phyloP scores from a whole-genome alignment of 2,329 filamentous ascomycete species.

The Mycosphaerella sp. region DNA sequence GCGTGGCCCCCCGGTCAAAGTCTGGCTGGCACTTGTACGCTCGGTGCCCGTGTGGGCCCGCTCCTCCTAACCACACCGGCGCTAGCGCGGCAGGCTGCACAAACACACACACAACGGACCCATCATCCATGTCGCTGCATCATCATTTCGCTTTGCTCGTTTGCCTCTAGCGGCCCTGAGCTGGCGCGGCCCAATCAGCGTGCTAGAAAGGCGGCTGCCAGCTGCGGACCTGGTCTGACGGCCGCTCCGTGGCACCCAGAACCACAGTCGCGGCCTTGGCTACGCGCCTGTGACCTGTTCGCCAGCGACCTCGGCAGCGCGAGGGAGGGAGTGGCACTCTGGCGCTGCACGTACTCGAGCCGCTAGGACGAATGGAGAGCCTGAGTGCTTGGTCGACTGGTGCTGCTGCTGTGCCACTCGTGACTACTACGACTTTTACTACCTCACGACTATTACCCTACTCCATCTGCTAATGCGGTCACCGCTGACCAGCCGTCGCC shows the following conservation, averaged over 20 bases:
- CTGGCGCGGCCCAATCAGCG: conserved; percentile 1
- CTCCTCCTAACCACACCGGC: background rate
- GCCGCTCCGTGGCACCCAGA: background rate
- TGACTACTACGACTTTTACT: too few relatives aligned
- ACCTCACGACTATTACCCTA: too few relatives aligned
- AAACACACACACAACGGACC: too few relatives aligned
- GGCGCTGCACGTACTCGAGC: background rate
- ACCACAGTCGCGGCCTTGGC: background rate
- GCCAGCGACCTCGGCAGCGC: background rate
- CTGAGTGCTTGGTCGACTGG: too few relatives aligned
- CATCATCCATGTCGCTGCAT: conserved; percentile 4
- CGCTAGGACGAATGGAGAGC: background rate
- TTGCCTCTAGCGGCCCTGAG: background rate
- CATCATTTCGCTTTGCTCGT: conserved; percentile 10
- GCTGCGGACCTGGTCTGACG: background rate
- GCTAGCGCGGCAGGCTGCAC: conserved; percentile 3
- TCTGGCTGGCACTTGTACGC: background rate
- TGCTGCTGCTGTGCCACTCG: too few relatives aligned
- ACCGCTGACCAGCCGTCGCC: too few relatives aligned
- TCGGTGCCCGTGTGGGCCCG: background rate
- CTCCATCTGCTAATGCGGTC: too few relatives aligned
- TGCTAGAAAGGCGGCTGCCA: background rate
- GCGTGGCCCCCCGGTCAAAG: conserved; percentile 3
- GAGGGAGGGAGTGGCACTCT: background rate
- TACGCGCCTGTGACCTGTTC: background rate